Percentiles rank a stretch among this genome's conserved stretches.
Conservation (phyloP, 2,329 filamentous ascomycete species). For the Colletotrichum caudatum region DNA sequence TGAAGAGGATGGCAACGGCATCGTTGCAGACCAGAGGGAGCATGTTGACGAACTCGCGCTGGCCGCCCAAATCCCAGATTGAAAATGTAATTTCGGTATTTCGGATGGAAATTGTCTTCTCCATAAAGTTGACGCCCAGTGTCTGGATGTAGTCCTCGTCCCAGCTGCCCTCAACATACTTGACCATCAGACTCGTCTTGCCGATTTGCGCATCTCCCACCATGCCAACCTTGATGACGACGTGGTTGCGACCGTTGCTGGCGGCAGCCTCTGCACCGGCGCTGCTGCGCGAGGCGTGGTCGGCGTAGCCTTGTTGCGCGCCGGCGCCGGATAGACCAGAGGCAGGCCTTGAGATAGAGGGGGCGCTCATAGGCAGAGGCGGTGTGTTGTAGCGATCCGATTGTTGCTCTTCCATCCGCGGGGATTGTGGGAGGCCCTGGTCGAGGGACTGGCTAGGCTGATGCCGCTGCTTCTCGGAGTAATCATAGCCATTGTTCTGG, state of each 20-base stretch:
- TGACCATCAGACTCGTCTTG: conserved; percentile 99
- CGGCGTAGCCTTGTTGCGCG: conserved; percentile 56
- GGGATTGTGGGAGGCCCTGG: conserved; percentile 56
- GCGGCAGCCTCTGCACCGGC: conserved; percentile 50
- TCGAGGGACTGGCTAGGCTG: conserved; percentile 65
- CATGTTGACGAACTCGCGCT: conserved; percentile 99
- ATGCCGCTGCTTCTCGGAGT: conserved; percentile 48
- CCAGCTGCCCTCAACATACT: conserved; percentile 99
- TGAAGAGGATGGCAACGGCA: conserved; percentile 97
- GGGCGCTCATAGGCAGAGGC: conserved; percentile 53
- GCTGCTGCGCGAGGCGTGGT: conserved; percentile 59
- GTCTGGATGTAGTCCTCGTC: conserved; percentile 99
- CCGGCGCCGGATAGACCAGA: conserved; percentile 64
- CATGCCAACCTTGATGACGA: conserved; percentile 99
- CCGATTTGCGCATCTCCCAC: conserved; percentile 99
- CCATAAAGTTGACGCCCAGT: conserved; percentile 99
- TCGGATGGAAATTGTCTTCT: conserved; percentile 99
- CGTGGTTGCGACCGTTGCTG: conserved; percentile 72
- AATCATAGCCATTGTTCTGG: conserved; percentile 51
- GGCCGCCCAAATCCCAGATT: conserved; percentile 98
- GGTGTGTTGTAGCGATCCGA: conserved; percentile 60
- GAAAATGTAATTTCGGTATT: conserved; percentile 99
- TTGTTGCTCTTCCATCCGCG: conserved; percentile 59
- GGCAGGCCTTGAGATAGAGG: conserved; percentile 65
- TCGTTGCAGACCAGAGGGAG: conserved; percentile 99